Percentiles rank a stretch among this genome's conserved stretches.
Evolutionary conservation across 768 basidiomycete species (phyloP).

Genomic region (Trametes elegans): DNA sequence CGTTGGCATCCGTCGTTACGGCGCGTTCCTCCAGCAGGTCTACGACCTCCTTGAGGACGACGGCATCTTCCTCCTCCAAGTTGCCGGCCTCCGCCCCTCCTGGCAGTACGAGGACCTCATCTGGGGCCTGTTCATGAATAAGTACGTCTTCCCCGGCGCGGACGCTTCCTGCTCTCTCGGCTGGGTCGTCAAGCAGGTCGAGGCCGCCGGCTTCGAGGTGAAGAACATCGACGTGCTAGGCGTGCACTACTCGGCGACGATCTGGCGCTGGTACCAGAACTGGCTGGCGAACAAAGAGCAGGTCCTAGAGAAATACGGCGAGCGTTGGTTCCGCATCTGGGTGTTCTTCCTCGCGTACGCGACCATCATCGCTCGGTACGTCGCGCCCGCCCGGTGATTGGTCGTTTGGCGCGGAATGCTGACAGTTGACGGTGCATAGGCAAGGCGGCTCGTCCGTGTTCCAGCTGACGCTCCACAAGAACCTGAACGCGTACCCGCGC

Average conservation of each 20-base stretch:
- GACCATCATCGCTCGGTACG: conserved; percentile 73
- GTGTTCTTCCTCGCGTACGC: conserved; percentile 95
- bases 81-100: conserved; percentile 91
- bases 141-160: conserved; percentile 98
- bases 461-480: conserved; percentile 98
- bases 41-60: conserved; percentile 94
- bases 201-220: conserved; percentile 92
- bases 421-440: conserved; percentile 34
- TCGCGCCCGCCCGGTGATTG: not conserved
- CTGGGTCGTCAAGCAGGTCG: conserved; percentile 89
- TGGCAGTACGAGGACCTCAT: conserved; percentile 99
- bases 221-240: conserved; percentile 96
- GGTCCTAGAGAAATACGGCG: conserved; percentile 86
- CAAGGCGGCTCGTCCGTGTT: conserved; percentile 92
- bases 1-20: conserved; percentile 93
- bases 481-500: conserved; percentile 93
- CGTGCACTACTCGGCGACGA: conserved; percentile 93
- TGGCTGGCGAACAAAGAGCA: conserved; percentile 94
- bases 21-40: conserved; percentile 83
- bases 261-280: conserved; percentile 94
- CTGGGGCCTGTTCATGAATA: conserved; percentile 98
- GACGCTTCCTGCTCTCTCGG: conserved; percentile 95
- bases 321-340: conserved; percentile 94
- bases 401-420: not conserved
- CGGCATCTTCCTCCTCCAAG: conserved; percentile 92